A percentile compares a stretch with the other conserved stretches of the same genome.
Conservation (phyloP, 148 eudicot genomes). For the Silene uniflora region DNA sequence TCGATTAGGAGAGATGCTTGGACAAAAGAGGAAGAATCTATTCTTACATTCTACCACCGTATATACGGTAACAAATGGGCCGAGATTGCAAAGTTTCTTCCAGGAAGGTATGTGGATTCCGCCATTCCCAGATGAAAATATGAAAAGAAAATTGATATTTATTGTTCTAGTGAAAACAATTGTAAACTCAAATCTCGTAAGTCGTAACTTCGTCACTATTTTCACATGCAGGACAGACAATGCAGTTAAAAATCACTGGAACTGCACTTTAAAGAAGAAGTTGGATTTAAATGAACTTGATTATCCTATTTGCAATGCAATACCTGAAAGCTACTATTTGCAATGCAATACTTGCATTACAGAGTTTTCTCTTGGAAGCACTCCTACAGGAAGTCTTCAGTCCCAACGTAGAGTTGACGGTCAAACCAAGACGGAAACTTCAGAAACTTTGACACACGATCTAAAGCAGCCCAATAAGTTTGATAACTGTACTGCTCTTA, state of each 20-base stretch:
- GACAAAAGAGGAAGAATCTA: slow-evolving; percentile 69
- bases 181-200: not conserved
- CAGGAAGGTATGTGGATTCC: slow-evolving; percentile 63
- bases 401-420: slow-evolving; percentile 24
- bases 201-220: no score
- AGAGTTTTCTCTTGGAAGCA: slow-evolving; percentile 45
- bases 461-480: not conserved
- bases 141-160: not conserved
- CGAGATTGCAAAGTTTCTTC: slow-evolving; percentile 70
- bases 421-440: no score
- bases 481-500: not conserved
- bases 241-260: slow-evolving; percentile 94
- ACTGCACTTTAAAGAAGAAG: slow-evolving; percentile 64
- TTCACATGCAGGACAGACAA: slow-evolving; percentile 63
- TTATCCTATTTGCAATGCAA: no score
- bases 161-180: not conserved
- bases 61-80: slow-evolving; percentile 87
- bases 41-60: slow-evolving; percentile 54
- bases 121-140: no score
- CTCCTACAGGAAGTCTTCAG: slow-evolving; percentile 10
- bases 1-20: slow-evolving; percentile 77
- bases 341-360: slow-evolving; percentile 56
- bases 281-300: slow-evolving; percentile 6
- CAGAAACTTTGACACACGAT: no score
- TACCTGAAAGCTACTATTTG: no score